Base-by-base conservation (phyloP, 179 eudicot genomes). In the Amaranthus tricolor region DNA sequence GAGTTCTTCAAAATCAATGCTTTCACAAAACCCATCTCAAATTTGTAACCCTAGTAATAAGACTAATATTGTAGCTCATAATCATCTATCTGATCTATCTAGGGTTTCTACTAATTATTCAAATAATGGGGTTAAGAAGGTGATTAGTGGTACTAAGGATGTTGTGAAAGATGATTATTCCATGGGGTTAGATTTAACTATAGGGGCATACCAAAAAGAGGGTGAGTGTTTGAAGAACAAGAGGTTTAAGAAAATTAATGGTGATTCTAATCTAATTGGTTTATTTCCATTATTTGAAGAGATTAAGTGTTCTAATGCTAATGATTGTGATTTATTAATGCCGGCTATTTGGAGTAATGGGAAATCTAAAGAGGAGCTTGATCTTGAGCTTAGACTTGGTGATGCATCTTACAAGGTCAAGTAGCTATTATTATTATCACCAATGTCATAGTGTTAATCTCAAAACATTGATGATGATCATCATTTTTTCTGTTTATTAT, bases 321-420 rank as follows among this genome's bases (percentile, higher is more conserved):
- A 66, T 21, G 47, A 48, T 6, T 8, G 5, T 58, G 67, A 9
- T 50, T 68, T 56, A 49, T 63, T 31, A 45, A 51, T 58, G 12
- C 49, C 58, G 24, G 48, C 21, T 1, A 48, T 48, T 20, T 55
- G 44, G 24, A 49, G 40, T 70, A 19, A 60, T 47, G 55, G 62
- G 55, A 73, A 55, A 65, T 64, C 82, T 3, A 47, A 55, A 47
- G 89, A 82, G n/a, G 88, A 81, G 14, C 71, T 91, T 75, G 96
- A 91, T 88, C 92, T 91, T 59, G 96, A 91, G 86, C 83, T 91
- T 40, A 86, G 96, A 82, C 96, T 91, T 70, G 96, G 93, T 43
- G 77, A 83, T 71, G 76, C 82, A 73, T 74, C 78, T 75, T 48
- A 43, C 6, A 66, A 73, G 49, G 21, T 73, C 48, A 59, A 73